Evolutionary conservation across 352 stramenopile genomes (phyloP), one percentile per base, ranked within the genome.

Genomic region (Stramenopiles sp.): DNA sequence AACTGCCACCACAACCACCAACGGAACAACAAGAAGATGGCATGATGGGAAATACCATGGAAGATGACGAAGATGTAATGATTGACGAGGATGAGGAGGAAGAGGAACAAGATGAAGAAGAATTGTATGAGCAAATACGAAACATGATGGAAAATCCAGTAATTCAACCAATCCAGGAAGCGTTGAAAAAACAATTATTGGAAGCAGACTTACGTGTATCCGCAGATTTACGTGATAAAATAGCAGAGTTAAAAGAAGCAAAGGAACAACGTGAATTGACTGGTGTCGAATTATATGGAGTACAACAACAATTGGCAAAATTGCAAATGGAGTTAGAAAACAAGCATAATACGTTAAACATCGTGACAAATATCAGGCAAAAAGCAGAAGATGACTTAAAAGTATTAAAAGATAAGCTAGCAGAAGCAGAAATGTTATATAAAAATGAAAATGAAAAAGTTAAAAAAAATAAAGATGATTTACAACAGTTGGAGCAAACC

Each of bases 241-340:
- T 91, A 69, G 88, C 91, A 63, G 88, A 92, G 73, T 81, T 91
- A 0, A 84, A 85, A 53, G 86, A 87, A 6, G 82, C 87, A 43
- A 91, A 90, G 80, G 13, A 78, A 83, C 27, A 84, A 43, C 88
- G 93, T 27, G 93, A 97, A 82, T 86, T 93, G 80, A 84, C 94
- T 1, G 93, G 92, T 79, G 92, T 97, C 63, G 84, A 93, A 78
- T 84, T 98, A 31, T 97, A 98, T 80, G 90, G 90, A 23, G 86
- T 97, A 78, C 93, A 98, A 81, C 92, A 97, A 80, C 93, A 97
- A 81, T 87, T 98, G 1, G 91, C 92, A 23, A 86, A 91, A 78
- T 85, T 97, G 6, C 93, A 98, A 79, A 86, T 95, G 43, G 85
- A 86, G 63, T 86, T 98, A 0, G 90, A 96, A 74, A 81, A 81